Conservation (phyloP, 169 alveolate genomes). For the Plasmodium relictum region DNA sequence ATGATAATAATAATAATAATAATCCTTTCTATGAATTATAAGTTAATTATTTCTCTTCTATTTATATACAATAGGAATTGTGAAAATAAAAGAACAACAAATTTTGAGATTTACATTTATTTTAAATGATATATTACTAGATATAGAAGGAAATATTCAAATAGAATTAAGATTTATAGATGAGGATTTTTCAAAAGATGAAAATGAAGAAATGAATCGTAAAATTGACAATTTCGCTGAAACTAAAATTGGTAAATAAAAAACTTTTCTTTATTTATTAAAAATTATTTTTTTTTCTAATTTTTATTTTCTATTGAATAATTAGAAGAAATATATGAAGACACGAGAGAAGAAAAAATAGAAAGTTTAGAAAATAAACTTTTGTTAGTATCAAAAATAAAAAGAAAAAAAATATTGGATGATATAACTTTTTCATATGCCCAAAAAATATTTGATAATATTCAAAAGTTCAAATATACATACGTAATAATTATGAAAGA, state of each 20-base stretch:
- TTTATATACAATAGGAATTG: slow-evolving; percentile 34
- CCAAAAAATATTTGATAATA: slow-evolving; percentile 77
- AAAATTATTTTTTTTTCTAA: background rate
- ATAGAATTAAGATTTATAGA: slow-evolving; percentile 55
- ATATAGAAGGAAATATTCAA: slow-evolving; percentile 76
- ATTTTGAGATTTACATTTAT: slow-evolving; percentile 58
- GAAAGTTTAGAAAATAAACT: slow-evolving; percentile 7
- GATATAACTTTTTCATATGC: slow-evolving; percentile 71
- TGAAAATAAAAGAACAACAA: slow-evolving; percentile 42
- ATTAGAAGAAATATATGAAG: slow-evolving; percentile 76
- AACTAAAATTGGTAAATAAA: slow-evolving; percentile 62
- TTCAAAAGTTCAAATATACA: slow-evolving; percentile 54
- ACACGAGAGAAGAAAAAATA: slow-evolving; percentile 33
- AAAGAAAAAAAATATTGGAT: slow-evolving; percentile 50
- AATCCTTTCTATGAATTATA: background rate
- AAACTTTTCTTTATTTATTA: background rate
- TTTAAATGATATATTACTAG: slow-evolving; percentile 56
- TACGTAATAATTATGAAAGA: slow-evolving; percentile 37
- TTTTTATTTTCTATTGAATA: slow-evolving; percentile 10
- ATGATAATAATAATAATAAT: slow-evolving; percentile 13
- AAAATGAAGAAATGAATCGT: background rate
- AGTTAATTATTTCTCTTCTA: background rate
- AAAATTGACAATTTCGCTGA: slow-evolving; percentile 7
- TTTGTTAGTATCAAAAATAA: slow-evolving; percentile 18
- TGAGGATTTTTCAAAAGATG: background rate